A percentile compares a stretch with the other conserved stretches of the same genome.
phyloP scores from a whole-genome alignment of 768 basidiomycete genomes.

The Lentinula raphanica region DNA sequence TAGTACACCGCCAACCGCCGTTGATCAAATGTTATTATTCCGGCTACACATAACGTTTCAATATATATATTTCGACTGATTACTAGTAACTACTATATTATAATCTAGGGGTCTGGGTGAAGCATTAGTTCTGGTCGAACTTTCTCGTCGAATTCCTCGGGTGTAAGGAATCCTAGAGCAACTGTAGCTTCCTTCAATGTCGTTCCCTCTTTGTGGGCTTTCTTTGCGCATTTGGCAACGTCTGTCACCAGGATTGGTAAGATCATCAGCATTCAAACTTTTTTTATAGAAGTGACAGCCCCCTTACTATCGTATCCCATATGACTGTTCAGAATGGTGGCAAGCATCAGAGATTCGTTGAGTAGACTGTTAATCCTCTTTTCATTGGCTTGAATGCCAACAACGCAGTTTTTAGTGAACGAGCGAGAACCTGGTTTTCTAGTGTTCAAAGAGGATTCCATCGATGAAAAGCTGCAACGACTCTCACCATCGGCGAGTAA shows the following conservation, averaged over 20 bases:
- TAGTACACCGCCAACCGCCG: constrained; percentile 4
- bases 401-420: constrained; percentile 95
- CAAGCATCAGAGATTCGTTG: constrained; percentile 96
- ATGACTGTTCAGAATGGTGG: constrained; percentile 93
- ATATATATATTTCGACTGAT: constrained; percentile 2
- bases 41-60: neutral
- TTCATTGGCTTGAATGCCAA: constrained; percentile 95
- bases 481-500: constrained; percentile 81
- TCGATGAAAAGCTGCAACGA: neutral
- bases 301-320: constrained; percentile 94
- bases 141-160: constrained; percentile 92
- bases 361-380: constrained; percentile 83
- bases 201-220: constrained; percentile 98
- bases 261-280: neutral
- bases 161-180: constrained; percentile 74
- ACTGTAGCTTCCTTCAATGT: constrained; percentile 96
- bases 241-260: constrained; percentile 42
- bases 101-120: constrained; percentile 40
- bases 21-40: constrained; percentile 1
- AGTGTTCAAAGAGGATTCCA: neutral
- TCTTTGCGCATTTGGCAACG: constrained; percentile 98
- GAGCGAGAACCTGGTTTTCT: constrained; percentile 64
- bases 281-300: constrained; percentile 1
- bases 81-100: neutral
- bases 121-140: constrained; percentile 92